A percentile compares a stretch with the other conserved stretches of the same genome.
These are phyloP conservation scores for Lentinus tigrinus DNA, from an alignment of 768 basidiomycete species.

Conservation along the genomic window DNA sequence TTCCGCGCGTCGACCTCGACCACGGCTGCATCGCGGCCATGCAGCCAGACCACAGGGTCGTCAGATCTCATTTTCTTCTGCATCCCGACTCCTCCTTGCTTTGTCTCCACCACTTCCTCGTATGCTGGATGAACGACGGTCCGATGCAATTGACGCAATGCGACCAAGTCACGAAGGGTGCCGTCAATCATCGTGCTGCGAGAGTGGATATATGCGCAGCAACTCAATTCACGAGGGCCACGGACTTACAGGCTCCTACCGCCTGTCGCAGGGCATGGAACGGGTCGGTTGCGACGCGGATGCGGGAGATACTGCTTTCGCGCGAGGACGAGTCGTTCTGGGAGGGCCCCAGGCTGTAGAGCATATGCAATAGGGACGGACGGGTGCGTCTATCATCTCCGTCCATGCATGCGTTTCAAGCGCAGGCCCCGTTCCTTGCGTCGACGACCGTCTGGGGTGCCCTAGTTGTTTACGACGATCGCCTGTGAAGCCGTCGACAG, in stretches of 20 bases:
- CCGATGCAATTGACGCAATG: constrained; percentile 36
- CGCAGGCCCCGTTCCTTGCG: not conserved
- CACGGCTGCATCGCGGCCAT: not conserved
- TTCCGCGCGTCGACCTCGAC: constrained; percentile 7
- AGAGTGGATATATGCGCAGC: not conserved
- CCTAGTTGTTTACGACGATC: constrained; percentile 16
- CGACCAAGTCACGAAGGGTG: constrained; percentile 31
- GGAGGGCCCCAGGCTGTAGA: constrained; percentile 47
- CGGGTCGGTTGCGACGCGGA: constrained; percentile 80
- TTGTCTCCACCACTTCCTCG: constrained; percentile 5
- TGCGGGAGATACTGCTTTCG: constrained; percentile 65
- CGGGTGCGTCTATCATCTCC: constrained; percentile 35
- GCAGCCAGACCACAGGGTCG: not conserved
- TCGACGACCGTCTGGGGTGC: constrained; percentile 6
- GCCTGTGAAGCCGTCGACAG: constrained; percentile 40
- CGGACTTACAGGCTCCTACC: constrained; percentile 41
- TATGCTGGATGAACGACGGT: constrained; percentile 25
- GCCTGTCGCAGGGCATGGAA: constrained; percentile 52
- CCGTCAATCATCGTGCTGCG: constrained; percentile 3
- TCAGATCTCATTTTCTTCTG: not conserved
- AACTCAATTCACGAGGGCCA: not conserved
- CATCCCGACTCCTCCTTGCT: not conserved
- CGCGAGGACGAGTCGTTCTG: constrained; percentile 46
- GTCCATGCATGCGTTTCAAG: not conserved
- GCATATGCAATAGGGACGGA: constrained; percentile 60